Conservation (phyloP, 768 basidiomycete genomes). For the Paxillus ammoniavirescens region DNA sequence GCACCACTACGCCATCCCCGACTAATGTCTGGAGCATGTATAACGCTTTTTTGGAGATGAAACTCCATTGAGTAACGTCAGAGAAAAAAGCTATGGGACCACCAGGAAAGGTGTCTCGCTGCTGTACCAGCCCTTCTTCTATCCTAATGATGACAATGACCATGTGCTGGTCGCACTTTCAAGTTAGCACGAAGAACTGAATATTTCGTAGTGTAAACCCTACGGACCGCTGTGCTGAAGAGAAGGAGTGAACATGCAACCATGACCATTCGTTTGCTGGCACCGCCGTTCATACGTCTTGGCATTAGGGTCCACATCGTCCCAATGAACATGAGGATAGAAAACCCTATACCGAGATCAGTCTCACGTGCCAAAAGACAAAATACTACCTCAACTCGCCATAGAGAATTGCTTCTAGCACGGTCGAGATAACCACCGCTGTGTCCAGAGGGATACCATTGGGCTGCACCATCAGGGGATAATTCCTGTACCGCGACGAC, state of each 20-base stretch:
- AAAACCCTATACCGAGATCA: constrained; percentile 20
- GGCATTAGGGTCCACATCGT: constrained; percentile 22
- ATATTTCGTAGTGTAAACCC: not conserved
- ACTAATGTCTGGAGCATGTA: constrained; percentile 20
- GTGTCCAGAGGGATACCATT: constrained; percentile 18
- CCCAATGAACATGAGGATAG: constrained; percentile 28
- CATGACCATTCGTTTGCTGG: constrained; percentile 14
- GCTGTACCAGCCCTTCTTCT: constrained; percentile 19
- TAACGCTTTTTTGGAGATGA: constrained; percentile 26
- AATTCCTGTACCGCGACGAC: not conserved
- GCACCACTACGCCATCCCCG: constrained; percentile 22
- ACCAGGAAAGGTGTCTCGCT: constrained; percentile 17
- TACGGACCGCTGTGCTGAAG: constrained; percentile 20
- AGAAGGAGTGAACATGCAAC: constrained; percentile 22
- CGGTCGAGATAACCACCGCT: constrained; percentile 21
- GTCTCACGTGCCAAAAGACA: not conserved
- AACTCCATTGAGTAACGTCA: constrained; percentile 22
- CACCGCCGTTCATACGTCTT: not conserved
- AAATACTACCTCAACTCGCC: constrained; percentile 8
- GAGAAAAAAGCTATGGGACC: constrained; percentile 28
- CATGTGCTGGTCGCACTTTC: constrained; percentile 8
- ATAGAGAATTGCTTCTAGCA: constrained; percentile 26
- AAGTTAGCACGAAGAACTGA: not conserved
- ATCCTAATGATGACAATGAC: constrained; percentile 17
- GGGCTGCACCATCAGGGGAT: not conserved